Conservation (phyloP, 768 basidiomycete species). For the Pisolithus albus region DNA sequence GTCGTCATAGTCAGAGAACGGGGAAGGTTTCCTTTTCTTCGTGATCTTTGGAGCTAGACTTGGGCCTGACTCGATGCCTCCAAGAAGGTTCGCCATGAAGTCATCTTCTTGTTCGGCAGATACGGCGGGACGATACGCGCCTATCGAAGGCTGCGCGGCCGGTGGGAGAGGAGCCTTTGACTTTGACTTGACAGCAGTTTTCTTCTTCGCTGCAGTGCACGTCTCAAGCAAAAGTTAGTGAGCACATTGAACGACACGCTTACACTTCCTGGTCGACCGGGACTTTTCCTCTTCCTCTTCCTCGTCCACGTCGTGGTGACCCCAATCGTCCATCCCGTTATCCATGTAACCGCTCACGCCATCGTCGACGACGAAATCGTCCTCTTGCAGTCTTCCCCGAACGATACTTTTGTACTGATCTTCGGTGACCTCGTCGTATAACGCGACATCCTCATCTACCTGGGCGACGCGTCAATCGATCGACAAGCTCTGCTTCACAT, state of each 20-base stretch:
- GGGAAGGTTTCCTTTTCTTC: slow-evolving; percentile 69
- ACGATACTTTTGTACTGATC: slow-evolving; percentile 87
- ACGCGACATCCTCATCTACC: slow-evolving; percentile 52
- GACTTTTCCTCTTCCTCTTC: slow-evolving; percentile 44
- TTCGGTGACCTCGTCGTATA: slow-evolving; percentile 90
- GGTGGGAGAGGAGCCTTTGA: slow-evolving; percentile 41
- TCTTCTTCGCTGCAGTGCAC: slow-evolving; percentile 24
- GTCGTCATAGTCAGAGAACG: slow-evolving; percentile 34
- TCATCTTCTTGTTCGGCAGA: slow-evolving; percentile 80
- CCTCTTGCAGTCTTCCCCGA: slow-evolving; percentile 67
- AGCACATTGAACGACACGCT: slow-evolving; percentile 7
- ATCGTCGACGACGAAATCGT: slow-evolving; percentile 96
- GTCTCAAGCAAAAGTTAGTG: slow-evolving; percentile 1
- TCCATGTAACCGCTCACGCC: slow-evolving; percentile 88
- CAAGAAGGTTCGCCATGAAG: slow-evolving; percentile 80
- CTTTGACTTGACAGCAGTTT: slow-evolving; percentile 20
- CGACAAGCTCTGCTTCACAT: slow-evolving; percentile 2
- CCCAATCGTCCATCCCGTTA: slow-evolving; percentile 96
- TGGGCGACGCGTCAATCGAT: slow-evolving; percentile 23
- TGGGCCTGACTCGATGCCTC: slow-evolving; percentile 54
- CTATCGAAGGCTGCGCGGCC: slow-evolving; percentile 52
- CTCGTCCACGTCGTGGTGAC: slow-evolving; percentile 46
- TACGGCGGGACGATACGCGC: slow-evolving; percentile 71
- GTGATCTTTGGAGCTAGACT: slow-evolving; percentile 28
- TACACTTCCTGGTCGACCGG: slow-evolving; percentile 33